These are phyloP conservation scores for Melocanna baccifera DNA, from an alignment of 176 grass and related monocot species.

Conservation along the genomic window DNA sequence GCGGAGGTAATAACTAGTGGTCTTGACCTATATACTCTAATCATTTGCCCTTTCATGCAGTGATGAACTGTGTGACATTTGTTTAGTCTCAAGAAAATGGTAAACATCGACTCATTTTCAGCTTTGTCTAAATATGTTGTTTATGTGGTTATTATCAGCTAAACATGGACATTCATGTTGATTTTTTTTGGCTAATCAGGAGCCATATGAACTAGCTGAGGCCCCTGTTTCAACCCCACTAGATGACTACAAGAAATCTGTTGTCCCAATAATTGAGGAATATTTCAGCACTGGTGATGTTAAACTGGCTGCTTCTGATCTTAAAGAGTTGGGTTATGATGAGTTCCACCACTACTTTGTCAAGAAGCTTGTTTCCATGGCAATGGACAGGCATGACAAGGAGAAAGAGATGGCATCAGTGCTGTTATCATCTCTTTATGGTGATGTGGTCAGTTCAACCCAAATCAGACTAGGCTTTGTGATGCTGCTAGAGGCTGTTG, in stretches of 20 bases:
- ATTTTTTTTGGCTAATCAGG: slow-evolving; percentile 50
- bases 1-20: slow-evolving; percentile 60
- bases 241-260: slow-evolving; percentile 82
- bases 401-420: slow-evolving; percentile 96
- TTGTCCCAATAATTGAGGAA: slow-evolving; percentile 71
- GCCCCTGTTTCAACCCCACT: slow-evolving; percentile 64
- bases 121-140: background rate
- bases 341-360: slow-evolving; percentile 82
- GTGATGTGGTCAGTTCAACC: slow-evolving; percentile 57
- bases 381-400: slow-evolving; percentile 95
- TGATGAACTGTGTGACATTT: background rate
- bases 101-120: background rate
- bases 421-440: slow-evolving; percentile 80
- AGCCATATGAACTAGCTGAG: slow-evolving; percentile 84
- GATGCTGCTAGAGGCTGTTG: slow-evolving; percentile 84
- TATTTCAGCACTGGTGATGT: slow-evolving; percentile 88
- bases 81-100: slow-evolving; percentile 4
- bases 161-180: slow-evolving; percentile 13
- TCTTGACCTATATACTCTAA: slow-evolving; percentile 16
- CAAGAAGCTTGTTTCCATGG: slow-evolving; percentile 88
- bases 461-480: slow-evolving; percentile 83
- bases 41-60: background rate
- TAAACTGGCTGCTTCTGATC: slow-evolving; percentile 69
- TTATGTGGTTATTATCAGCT: slow-evolving; percentile 9
- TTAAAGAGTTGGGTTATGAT: slow-evolving; percentile 76